Percentiles rank a stretch among this genome's conserved stretches.
These are phyloP conservation scores for Galium porrigens DNA, from an alignment of 305 asterid species.

Conservation along the genomic window DNA sequence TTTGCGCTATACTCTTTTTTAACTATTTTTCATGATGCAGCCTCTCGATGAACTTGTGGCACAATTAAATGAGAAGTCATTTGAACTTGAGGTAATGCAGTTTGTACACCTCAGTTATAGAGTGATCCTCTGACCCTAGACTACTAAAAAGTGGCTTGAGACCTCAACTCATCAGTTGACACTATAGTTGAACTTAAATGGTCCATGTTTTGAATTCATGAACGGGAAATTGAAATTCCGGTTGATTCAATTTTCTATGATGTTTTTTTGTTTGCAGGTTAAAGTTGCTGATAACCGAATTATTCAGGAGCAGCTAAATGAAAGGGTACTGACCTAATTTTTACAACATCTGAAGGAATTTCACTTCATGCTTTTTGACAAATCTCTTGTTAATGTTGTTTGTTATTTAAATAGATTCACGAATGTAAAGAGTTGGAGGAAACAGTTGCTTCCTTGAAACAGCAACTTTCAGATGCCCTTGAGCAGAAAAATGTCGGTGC, in stretches of 20 bases:
- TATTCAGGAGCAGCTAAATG: constrained; percentile 82
- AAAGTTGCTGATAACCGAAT: constrained; percentile 82
- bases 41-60: constrained; percentile 51
- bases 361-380: constrained; percentile 12
- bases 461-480: constrained; percentile 45
- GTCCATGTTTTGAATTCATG: not conserved
- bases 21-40: constrained; percentile 33
- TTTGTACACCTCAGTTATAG: constrained; percentile 14
- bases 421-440: constrained; percentile 69
- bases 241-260: constrained; percentile 3
- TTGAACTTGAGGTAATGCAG: constrained; percentile 84
- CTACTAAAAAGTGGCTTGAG: constrained; percentile 2
- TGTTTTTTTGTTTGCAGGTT: constrained; percentile 44
- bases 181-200: not conserved
- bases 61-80: constrained; percentile 77
- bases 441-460: constrained; percentile 43
- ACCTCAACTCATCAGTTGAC: not conserved
- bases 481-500: constrained; percentile 6
- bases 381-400: not conserved
- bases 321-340: constrained; percentile 45
- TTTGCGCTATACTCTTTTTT: constrained; percentile 5
- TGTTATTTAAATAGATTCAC: constrained; percentile 29
- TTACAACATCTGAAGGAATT: constrained; percentile 18
- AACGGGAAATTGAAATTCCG: not conserved
- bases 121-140: constrained; percentile 1